phyloP scores from a whole-genome alignment of 1,139 yeast species.

The Geotrichum reessii region DNA sequence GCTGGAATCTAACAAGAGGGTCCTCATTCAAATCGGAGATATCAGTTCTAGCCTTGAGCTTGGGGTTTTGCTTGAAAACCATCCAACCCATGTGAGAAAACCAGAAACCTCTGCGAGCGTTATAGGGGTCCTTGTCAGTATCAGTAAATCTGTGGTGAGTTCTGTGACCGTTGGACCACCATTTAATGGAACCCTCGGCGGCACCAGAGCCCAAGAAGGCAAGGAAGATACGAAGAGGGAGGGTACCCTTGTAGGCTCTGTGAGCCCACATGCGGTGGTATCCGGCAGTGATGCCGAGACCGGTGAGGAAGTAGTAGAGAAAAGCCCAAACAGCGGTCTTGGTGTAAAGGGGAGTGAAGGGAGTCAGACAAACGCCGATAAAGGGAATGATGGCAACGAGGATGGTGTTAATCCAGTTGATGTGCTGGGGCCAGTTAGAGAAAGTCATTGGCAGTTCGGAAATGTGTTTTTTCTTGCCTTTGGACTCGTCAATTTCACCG shows the following conservation, averaged over 20 bases:
- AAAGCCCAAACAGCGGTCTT: constrained; percentile 61
- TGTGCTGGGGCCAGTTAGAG: constrained; percentile 76
- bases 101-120: constrained; percentile 94
- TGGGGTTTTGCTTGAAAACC: constrained; percentile 89
- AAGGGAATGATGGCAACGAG: constrained; percentile 69
- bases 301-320: constrained; percentile 61
- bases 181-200: constrained; percentile 92
- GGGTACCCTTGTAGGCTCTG: constrained; percentile 71
- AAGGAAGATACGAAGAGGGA: constrained; percentile 64
- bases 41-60: constrained; percentile 91
- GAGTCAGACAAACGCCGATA: constrained; percentile 52
- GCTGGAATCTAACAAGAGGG: constrained; percentile 88
- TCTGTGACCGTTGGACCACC: constrained; percentile 99
- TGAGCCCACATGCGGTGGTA: constrained; percentile 88
- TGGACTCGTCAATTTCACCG: constrained; percentile 27
- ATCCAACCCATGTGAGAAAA: constrained; percentile 97
- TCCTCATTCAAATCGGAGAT: constrained; percentile 86
- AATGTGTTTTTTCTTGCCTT: constrained; percentile 50
- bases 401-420: constrained; percentile 89
- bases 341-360: constrained; percentile 50
- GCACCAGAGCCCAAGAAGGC: constrained; percentile 93
- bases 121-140: constrained; percentile 94
- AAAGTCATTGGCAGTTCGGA: constrained; percentile 89
- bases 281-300: constrained; percentile 93
- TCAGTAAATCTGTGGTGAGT: constrained; percentile 97